Evolutionary conservation across 1,284 basidiomycete species (phyloP).

Genomic region (Inonotus hispidus): DNA sequence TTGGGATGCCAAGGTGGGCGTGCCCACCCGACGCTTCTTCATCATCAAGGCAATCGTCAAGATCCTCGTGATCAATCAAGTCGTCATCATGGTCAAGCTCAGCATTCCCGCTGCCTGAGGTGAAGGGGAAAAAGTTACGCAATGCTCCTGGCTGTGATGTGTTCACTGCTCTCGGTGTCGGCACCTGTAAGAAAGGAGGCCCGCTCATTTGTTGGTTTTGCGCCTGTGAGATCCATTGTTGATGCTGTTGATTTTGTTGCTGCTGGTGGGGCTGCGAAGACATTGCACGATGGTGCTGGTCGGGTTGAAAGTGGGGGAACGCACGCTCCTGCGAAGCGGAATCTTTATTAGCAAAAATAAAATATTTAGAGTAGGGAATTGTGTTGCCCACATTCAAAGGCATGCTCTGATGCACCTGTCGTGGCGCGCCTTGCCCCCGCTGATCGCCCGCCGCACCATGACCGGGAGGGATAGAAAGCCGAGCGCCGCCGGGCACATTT

Average conservation of each 20-base stretch:
- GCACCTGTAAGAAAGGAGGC: neutral
- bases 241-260: neutral
- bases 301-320: neutral
- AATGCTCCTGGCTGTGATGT: neutral
- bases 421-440: neutral
- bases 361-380: neutral
- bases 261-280: neutral
- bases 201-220: neutral
- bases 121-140: neutral
- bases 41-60: constrained; percentile 15
- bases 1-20: neutral
- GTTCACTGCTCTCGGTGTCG: constrained; percentile 2
- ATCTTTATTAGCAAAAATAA: neutral
- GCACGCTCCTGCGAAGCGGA: neutral
- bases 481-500: constrained; percentile 2
- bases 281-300: constrained; percentile 6
- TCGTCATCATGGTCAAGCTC: constrained; percentile 10
- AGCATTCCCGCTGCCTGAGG: neutral
- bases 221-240: constrained; percentile 6
- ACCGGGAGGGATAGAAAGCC: neutral
- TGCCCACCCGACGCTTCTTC: neutral
- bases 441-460: neutral
- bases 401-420: neutral
- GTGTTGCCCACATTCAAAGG: constrained; percentile 1
- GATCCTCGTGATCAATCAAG: constrained; percentile 11